Base-by-base conservation (phyloP, 2,329 filamentous ascomycete genomes). In the Graphilbum sp. region DNA sequence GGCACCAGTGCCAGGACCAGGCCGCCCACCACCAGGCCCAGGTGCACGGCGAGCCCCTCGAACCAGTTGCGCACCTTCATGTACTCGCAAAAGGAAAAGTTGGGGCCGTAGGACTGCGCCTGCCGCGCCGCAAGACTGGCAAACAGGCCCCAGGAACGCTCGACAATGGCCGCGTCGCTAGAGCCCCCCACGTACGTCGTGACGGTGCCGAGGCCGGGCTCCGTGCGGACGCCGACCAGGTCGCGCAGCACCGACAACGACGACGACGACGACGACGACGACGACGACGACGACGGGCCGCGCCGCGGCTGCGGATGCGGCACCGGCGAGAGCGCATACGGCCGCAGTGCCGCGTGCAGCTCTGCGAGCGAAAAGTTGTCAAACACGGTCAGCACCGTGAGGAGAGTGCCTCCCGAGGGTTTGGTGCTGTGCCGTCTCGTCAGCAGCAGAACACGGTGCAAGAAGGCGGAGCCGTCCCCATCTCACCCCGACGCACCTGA, bases 361-460 rank as follows among this genome's bases (percentile, higher is more conserved):
- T 75, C 55, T 35, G 60, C 55, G 16, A 69, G 36, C 18, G 58
- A 56, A 49, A 66, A 75, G 34, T 55, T 53, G 20, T 78, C 72
- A 40, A 74, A 61, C 18, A 75, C 46, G 34, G 53, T 67, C 13
- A 95, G 54, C 4, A 75, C 60, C 0, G 84, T 86, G 25, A 71
- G 65, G 5, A 87, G 57, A 2, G 81, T 78, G 34, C 76, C 76
- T n/a, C 75, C 75, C 2, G 75, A 79, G 3, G 72, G 66, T n/a
- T n/a, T n/a, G n/a, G 2, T n/a, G n/a, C n/a, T n/a, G n/a, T n/a
- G n/a, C n/a, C n/a, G n/a, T n/a, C n/a, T n/a, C n/a, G n/a, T n/a
- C n/a, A n/a, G n/a, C n/a, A n/a, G n/a, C n/a, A n/a, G n/a, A n/a
- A n/a, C n/a, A n/a, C n/a, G n/a, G n/a, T n/a, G n/a, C n/a, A n/a